phyloP scores from a whole-genome alignment of 2,329 filamentous ascomycete genomes.

The Fusarium falciforme region DNA sequence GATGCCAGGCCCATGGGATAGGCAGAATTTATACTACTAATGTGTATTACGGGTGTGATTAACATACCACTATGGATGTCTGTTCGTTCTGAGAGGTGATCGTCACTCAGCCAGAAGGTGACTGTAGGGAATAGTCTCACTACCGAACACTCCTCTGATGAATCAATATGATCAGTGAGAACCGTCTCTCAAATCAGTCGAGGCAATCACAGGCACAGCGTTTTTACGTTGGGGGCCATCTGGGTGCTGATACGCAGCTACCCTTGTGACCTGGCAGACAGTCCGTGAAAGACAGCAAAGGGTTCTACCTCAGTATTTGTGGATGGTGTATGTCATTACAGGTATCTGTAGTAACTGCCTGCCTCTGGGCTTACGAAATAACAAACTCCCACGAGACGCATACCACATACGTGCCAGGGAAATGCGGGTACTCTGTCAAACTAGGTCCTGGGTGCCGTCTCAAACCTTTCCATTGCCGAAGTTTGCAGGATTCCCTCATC shows the following conservation, averaged over 20 bases:
- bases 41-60: neutral
- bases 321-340: neutral
- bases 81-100: neutral
- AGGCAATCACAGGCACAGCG: neutral
- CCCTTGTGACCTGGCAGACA: neutral
- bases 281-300: neutral
- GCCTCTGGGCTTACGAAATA: neutral
- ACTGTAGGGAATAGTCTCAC: neutral
- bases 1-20: neutral
- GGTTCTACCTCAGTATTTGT: neutral
- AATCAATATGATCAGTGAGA: neutral
- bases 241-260: no score
- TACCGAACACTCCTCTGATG: neutral
- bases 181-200: neutral
- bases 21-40: neutral
- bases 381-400: neutral
- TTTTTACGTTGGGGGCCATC: neutral
- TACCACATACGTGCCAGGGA: neutral
- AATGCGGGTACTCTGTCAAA: neutral
- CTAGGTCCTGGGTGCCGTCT: neutral
- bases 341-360: neutral
- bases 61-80: neutral
- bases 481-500: neutral
- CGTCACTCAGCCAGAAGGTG: neutral
- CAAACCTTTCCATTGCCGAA: neutral